Base-by-base conservation (phyloP, 129 eudicot genomes). In the Centrapalus pauciflorus region DNA sequence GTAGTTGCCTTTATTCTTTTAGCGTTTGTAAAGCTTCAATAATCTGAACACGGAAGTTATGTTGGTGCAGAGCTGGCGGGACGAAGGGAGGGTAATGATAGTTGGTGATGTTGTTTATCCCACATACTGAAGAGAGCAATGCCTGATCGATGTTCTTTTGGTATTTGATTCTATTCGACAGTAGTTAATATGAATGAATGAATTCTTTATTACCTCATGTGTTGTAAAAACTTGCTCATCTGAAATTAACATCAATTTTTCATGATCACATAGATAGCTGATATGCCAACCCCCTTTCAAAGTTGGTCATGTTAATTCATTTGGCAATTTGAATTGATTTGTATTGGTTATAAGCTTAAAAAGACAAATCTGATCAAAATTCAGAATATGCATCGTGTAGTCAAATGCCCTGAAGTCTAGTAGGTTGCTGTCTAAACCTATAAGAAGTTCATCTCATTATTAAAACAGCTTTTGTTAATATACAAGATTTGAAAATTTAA, bases 1-100 rank as follows among this genome's bases (percentile, higher is more conserved):
- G n/a, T n/a, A n/a, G 17, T 16, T 61, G 6, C 3, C 23, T 43
- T 43, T 35, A 11, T 55, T 75, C 0, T 0, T 4, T 6, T n/a
- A n/a, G 2, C 5, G 8, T 13, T 25, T 58, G 28, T 4, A 1
- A 25, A 56, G 37, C 51, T 37, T 63, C 2, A 43, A 14, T 26
- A 37, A 62, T 17, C 4, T n/a, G 38, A 43, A 69, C 7, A 2
- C 0, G 13, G 33, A 37, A 0, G 45, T 17, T 41, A 7, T 1
- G 16, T 29, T 29, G 28, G 33, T 86, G 74, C 85, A 86, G 93
- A 80, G 79, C 69, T 79, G 85, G 82, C 82, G 72, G 23, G 82
- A 74, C 11, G 81, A 82, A 26, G 84, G 82, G 33, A 43, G 61
- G 9, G 67, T 86, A n/a, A 80, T 82, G 88, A 71, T 86, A 9